Evolutionary conservation across 805 yeast species (phyloP), one percentile per base, ranked within the genome.

Genomic region (Brettanomyces sp.): DNA sequence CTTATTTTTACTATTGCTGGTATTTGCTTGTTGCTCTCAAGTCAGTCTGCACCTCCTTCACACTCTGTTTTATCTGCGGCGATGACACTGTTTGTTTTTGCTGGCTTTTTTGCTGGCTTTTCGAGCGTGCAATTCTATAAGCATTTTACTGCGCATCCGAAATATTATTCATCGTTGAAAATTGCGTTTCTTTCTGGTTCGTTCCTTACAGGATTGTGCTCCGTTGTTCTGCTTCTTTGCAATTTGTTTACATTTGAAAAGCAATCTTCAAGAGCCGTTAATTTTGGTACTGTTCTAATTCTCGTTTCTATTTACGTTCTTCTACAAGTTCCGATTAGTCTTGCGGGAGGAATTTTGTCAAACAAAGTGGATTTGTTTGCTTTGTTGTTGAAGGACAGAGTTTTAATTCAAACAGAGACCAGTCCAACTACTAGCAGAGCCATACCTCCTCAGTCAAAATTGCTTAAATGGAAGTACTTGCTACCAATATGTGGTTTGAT

Each of bases 31-130:
- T 65, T 80, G 3, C 73, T 84, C 40, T 76, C 84, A 2, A 69
- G 79, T 7, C 78, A 81, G 24, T 63, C 77, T 4, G 68, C 82
- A 37, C 77, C 82, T 49, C 86, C 83, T 47, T 74, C 78, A 53
- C 77, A 79, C 46, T 79, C 87, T 13, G 73, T 83, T 6, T 59
- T 84, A 44, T 72, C 85, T 7, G 68, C 81, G 43, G 77, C 88
- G 0, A 55, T 84, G 23, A 57, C 74, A 3, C 67, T 80, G 48
- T 80, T 86, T 54, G 75, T 83, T 4, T 58, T 76, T 28, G 86
- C 91, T 22, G 95, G 93, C 0, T 73, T 80, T 33, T 72, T 83
- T 45, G 80, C 95, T 1, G 88, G 95, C 0, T 85, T 76, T 58
- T 66, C 79, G 4, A 87, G 93, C 39, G 73, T 85, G 13, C 72